These are phyloP conservation scores for Lactarius sanguifluus DNA, from an alignment of 768 basidiomycete genomes.

Conservation along the genomic window DNA sequence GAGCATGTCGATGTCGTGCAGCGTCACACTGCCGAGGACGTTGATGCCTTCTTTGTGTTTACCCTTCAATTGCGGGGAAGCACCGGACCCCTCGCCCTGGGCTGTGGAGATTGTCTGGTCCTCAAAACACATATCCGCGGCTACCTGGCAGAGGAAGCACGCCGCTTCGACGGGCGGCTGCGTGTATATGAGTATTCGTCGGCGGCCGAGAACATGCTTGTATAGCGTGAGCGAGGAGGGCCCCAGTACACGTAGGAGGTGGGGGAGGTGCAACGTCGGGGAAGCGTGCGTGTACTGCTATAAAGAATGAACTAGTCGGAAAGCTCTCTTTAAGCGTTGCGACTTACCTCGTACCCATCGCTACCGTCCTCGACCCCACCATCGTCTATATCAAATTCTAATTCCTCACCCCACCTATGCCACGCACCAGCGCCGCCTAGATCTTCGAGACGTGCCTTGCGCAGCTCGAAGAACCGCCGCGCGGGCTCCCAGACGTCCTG, in stretches of 20 bases:
- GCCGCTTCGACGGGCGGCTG: constrained; percentile 78
- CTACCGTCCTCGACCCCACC: background rate
- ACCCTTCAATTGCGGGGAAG: constrained; percentile 36
- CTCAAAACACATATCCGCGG: constrained; percentile 64
- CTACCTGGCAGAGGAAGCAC: constrained; percentile 61
- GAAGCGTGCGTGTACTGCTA: constrained; percentile 35
- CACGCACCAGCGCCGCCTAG: constrained; percentile 59
- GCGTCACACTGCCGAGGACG: constrained; percentile 78
- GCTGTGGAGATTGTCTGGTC: constrained; percentile 29
- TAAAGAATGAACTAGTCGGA: background rate
- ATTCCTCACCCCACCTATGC: constrained; percentile 67
- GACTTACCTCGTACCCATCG: constrained; percentile 5
- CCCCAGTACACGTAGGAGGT: constrained; percentile 73
- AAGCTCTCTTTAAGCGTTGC: background rate
- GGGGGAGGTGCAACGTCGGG: constrained; percentile 72
- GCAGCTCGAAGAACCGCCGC: constrained; percentile 61
- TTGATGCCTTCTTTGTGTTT: constrained; percentile 53
- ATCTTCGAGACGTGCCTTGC: constrained; percentile 50
- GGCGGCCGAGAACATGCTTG: constrained; percentile 74
- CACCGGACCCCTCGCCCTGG: constrained; percentile 13
- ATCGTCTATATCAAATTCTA: constrained; percentile 39
- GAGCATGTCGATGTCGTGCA: constrained; percentile 68
- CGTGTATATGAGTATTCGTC: constrained; percentile 77
- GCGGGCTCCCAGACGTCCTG: constrained; percentile 63
- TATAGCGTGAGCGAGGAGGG: constrained; percentile 77